Evolutionary conservation across 2,329 filamentous ascomycete species (phyloP), one percentile per base, ranked within the genome.

Genomic region (Elsinoe ampelina): DNA sequence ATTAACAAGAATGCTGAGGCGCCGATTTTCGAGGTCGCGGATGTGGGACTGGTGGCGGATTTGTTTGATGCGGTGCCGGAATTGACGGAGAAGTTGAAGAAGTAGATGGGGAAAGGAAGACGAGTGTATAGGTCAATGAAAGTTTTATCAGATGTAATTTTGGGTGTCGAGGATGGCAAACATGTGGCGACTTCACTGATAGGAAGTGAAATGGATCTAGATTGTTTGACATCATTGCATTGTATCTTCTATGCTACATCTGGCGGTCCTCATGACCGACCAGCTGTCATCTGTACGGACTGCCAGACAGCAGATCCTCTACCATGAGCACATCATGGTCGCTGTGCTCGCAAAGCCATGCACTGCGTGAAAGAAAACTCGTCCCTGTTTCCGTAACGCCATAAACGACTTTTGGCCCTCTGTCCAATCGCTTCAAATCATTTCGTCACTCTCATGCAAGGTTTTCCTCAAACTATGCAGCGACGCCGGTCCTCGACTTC

Each of bases 1-100:
- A 97, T 98, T 69, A 98, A 98, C 80, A 98, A 98, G 77, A 93
- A 98, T 68, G 78, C 84, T 3, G 93, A 98, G 72, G 93, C 93
- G 58, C 93, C 93, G 30, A 98, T 98, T 65, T 98, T 98, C 80
- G 93, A 98, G 74, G 84, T 98, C 58, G 93, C 93, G 3, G 93
- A 98, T 73, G 90, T 97, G 55, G 93, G 93, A 11, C 77, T 98
- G 54, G 92, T 98, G 2, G 90, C 89, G 30, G 91, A 96, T 75
- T 73, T 96, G 63, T 96, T 96, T 68, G 88, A 95, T 57, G 90
- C 89, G 75, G 89, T 95, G 36, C 91, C 91, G 1, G 89, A 96
- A 77, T 76, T 98, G 72, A 97, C 91, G 1, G 87, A 96, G 76
- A 97, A 97, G 81, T 71, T 98, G 62, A 93, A 92, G 77, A 66